Evolutionary conservation across 83 land plant species (phyloP), one percentile per base, ranked within the genome.

Genomic region (Picea abies): DNA sequence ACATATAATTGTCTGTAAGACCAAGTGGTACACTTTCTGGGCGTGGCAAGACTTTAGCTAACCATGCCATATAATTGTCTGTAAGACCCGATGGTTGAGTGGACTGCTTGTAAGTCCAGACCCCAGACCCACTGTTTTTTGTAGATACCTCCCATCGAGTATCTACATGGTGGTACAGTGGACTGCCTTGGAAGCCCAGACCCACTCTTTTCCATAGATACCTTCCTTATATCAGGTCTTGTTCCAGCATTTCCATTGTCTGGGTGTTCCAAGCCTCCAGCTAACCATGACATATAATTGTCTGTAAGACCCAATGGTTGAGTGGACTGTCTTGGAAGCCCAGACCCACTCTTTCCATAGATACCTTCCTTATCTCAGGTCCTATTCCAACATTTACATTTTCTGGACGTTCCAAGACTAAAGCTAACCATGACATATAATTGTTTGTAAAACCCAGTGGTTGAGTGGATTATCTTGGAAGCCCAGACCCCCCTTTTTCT

Each of bases 221-320:
- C n/a, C 49, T 37, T 7, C 52, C 52, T 8, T 8, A 8, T 47
- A 0, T 47, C 0, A 8, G 10, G 52, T 8, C 9, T 0, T 47
- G 1, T 0, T 47, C 10, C 52, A 47, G 52, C 25, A 20, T 3
- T 72, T 41, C 1, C 49, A 39, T n/a, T 35, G 14, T 41, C n/a
- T 39, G 22, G 37, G 11, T 39, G 76, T 71, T 71, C 76, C 49
- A 71, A 19, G 22, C 76, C 47, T 71, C 47, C 76, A 71, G 47
- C 49, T 44, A 71, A 39, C 23, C 5, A 19, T 71, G 76, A 5
- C 76, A 71, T 19, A 16, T 71, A 39, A 71, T 39, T 71, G 76
- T n/a, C 20, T 19, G 17, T 71, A 71, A 8, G 52, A 7, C 52
- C 52, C 9, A 47, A 20, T 39, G 76, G 76, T 71, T 71, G 76